These are phyloP conservation scores for Trypanosoma boissoni DNA, from an alignment of 208 protist genomes.

Conservation along the genomic window DNA sequence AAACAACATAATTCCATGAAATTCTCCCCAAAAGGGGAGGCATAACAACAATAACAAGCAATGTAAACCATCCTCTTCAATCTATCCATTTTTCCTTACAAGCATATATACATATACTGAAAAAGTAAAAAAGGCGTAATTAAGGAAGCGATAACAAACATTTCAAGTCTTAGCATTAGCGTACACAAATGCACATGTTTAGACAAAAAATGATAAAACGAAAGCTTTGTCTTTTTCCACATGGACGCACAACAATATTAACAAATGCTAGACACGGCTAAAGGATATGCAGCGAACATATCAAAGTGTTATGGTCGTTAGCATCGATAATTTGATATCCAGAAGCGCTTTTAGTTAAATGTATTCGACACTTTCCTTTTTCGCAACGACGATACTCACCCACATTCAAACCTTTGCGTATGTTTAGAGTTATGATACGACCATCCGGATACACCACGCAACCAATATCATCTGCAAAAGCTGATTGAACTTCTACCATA, in stretches of 20 bases:
- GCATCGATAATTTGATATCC: constrained; percentile 25
- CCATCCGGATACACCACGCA: constrained; percentile 23
- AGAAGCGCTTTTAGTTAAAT: constrained; percentile 16
- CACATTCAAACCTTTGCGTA: constrained; percentile 15
- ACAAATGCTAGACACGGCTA: constrained; percentile 8
- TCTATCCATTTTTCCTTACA: too few species aligned
- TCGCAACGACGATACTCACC: constrained; percentile 14
- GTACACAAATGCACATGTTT: too few species aligned
- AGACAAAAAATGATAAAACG: not conserved
- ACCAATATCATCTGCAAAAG: constrained; percentile 29
- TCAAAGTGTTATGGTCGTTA: constrained; percentile 3
- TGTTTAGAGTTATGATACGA: constrained; percentile 22
- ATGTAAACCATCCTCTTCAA: too few species aligned
- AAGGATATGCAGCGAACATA: constrained; percentile 10
- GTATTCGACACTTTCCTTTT: constrained; percentile 1
- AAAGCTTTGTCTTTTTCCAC: too few species aligned
- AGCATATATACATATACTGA: too few species aligned
- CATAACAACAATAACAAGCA: too few species aligned
- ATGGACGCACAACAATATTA: not conserved
- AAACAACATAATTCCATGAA: too few species aligned
- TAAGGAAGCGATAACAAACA: too few species aligned
- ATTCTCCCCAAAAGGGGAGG: too few species aligned
- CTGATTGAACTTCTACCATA: constrained; percentile 20
- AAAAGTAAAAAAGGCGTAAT: too few species aligned
- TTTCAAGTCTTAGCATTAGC: too few species aligned